Evolutionary conservation across 208 protist genomes (phyloP), one percentile per base, ranked within the genome.

Genomic region (Acanthamoeba culbertsoni): DNA sequence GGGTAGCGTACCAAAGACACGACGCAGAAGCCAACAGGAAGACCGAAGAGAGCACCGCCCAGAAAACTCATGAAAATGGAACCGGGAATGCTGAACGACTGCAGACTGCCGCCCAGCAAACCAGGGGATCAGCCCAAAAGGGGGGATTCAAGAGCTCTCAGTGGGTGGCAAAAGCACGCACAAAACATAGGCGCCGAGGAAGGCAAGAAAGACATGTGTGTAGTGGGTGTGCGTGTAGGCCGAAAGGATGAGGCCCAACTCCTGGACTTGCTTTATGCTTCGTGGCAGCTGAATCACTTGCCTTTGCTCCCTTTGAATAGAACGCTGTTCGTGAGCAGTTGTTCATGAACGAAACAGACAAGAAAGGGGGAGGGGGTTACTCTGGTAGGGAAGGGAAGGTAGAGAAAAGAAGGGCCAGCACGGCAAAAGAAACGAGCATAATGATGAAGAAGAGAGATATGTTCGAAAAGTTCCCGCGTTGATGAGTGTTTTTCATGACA

Each of bases 41-140:
- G 97, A 10, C 97, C 97, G 86, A 98, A 95, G 0, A 99, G 63
- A 0, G 97, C 97, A 10, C 98, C 98, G 7, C 96, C 88, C 0
- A 96, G 95, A 2, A 97, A 96, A 93, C 98, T 98, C 18, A 99
- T 93, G 68, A 97, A 96, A 51, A 98, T 95, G 3, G 98, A 98
- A 20, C 98, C 98, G 0, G 98, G 98, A 33, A 99, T 97, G 93
- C 97, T 98, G 75, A 99, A 97, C 2, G 97, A 97, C 93, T 98
- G 98, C 31, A 98, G 92, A 37, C 94, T 93, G 20, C 79, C 3
- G 8, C 20, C 7, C 42, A 37, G 37, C 4, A 75, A 48, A 45
- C 8, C 31, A 26, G 5, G 42, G 68, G 16, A 45, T 55, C 8
- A 33, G 31, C 3, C 23, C 20, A n/a, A 7, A 7, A 63, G 3